Percentiles rank a stretch among this genome's conserved stretches.
These are phyloP conservation scores for Fusarium transvaalense DNA, from an alignment of 2,329 filamentous ascomycete species.

Conservation along the genomic window DNA sequence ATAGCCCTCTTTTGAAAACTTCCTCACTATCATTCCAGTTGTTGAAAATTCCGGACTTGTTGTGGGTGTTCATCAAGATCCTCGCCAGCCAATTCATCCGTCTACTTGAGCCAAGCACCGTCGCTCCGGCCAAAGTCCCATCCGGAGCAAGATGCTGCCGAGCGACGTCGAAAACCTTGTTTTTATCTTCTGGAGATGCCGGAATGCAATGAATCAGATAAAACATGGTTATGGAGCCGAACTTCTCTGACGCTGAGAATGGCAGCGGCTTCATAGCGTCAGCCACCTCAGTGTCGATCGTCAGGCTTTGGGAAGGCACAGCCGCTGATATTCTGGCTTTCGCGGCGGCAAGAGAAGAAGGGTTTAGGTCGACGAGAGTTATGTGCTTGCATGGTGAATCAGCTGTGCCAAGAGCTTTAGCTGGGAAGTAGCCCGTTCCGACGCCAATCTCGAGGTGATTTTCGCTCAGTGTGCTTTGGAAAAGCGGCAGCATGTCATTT, in stretches of 20 bases:
- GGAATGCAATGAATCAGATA: slow-evolving; percentile 49
- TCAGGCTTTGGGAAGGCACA: too few species aligned
- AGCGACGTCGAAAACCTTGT: background rate
- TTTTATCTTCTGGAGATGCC: slow-evolving; percentile 37
- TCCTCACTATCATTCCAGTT: background rate
- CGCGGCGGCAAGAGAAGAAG: background rate
- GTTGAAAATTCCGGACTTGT: background rate
- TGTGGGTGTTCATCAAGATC: background rate
- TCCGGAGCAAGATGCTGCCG: background rate
- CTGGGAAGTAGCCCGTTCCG: slow-evolving; percentile 56
- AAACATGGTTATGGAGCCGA: slow-evolving; percentile 55
- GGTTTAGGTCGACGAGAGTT: background rate
- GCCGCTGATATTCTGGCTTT: background rate
- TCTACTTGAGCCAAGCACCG: background rate
- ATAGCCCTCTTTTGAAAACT: background rate
- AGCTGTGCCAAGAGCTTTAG: slow-evolving; percentile 39
- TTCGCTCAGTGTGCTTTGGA: slow-evolving; percentile 51
- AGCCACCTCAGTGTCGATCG: background rate
- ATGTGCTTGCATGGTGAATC: slow-evolving; percentile 14
- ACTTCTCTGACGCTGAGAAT: slow-evolving; percentile 31
- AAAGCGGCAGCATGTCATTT: slow-evolving; percentile 52
- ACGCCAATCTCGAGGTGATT: slow-evolving; percentile 57
- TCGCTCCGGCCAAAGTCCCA: background rate
- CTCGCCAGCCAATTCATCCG: background rate
- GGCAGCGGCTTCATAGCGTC: background rate